Evolutionary conservation across 1,139 yeast genomes (phyloP).

Genomic region (Saccharomyces hybrid): DNA sequence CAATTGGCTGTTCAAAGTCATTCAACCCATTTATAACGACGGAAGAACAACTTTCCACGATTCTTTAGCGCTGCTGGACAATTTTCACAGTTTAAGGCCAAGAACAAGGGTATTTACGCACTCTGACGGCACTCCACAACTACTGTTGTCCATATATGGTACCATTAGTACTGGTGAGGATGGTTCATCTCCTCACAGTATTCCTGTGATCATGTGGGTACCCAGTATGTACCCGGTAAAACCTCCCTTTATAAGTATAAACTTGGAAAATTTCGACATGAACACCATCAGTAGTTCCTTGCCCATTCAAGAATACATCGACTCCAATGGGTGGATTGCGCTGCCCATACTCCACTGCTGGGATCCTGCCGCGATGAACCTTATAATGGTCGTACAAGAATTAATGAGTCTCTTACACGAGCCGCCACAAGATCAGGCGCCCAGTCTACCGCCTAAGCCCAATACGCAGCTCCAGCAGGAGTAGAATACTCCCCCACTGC

Average conservation of each 20-base stretch:
- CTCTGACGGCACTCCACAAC: conserved; percentile 48
- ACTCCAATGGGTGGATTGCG: conserved; percentile 56
- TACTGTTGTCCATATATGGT: conserved; percentile 62
- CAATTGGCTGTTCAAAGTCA: conserved; percentile 50
- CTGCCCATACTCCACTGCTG: conserved; percentile 55
- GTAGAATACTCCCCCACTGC: not conserved
- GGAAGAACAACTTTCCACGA: conserved; percentile 53
- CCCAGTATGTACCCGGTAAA: conserved; percentile 59
- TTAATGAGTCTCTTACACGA: conserved; percentile 1
- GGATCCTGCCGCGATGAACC: conserved; percentile 33
- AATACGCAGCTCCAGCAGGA: too few relatives aligned
- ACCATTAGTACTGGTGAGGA: conserved; percentile 12
- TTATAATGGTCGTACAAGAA: conserved; percentile 37
- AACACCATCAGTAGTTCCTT: not conserved
- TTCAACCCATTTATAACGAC: conserved; percentile 48
- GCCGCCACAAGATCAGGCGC: not conserved
- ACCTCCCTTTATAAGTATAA: conserved; percentile 57
- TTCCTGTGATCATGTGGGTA: conserved; percentile 69
- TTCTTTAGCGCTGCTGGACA: conserved; percentile 45
- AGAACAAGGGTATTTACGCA: conserved; percentile 66
- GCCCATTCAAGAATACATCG: conserved; percentile 39
- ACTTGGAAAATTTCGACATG: conserved; percentile 34
- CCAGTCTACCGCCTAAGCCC: not conserved
- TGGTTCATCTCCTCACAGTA: not conserved
- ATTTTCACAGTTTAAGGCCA: conserved; percentile 48